Evolutionary conservation across 768 basidiomycete species (phyloP).

Genomic region (Cystofilobasidium capitatum): DNA sequence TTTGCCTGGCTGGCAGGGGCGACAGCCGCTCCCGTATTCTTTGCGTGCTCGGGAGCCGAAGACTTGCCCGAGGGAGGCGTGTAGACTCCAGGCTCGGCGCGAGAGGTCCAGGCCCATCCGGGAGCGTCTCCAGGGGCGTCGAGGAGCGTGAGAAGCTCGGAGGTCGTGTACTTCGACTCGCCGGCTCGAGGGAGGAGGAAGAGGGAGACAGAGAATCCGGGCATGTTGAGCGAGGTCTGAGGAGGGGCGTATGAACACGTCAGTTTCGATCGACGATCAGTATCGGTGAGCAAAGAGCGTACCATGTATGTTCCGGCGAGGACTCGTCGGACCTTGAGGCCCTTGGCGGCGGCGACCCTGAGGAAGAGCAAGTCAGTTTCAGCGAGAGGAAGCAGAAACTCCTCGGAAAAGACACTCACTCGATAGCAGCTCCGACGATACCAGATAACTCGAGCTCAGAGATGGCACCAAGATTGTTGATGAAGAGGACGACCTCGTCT

Average conservation of each 20-base stretch:
- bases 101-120: slow-evolving; percentile 75
- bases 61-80: slow-evolving; percentile 13
- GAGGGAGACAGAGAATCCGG: slow-evolving; percentile 37
- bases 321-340: slow-evolving; percentile 52
- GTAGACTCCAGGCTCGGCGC: slow-evolving; percentile 24
- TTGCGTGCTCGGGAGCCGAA: slow-evolving; percentile 22
- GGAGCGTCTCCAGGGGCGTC: slow-evolving; percentile 49
- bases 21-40: not conserved
- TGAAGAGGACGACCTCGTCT: slow-evolving; percentile 39
- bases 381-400: not conserved
- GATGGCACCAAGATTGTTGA: slow-evolving; percentile 42
- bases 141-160: slow-evolving; percentile 38
- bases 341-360: slow-evolving; percentile 24
- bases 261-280: not conserved
- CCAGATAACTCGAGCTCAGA: slow-evolving; percentile 37
- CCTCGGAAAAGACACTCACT: slow-evolving; percentile 10
- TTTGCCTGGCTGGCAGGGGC: not conserved
- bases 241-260: not conserved
- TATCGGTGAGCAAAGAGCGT: not conserved
- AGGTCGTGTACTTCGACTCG: slow-evolving; percentile 32
- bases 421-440: slow-evolving; percentile 31
- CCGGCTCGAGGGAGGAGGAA: slow-evolving; percentile 42
- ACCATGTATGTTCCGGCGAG: slow-evolving; percentile 74
- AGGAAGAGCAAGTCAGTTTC: not conserved
- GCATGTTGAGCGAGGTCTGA: slow-evolving; percentile 42